Conservation (phyloP, 202 grass and related monocot genomes). For the Sporobolus alterniflorus region DNA sequence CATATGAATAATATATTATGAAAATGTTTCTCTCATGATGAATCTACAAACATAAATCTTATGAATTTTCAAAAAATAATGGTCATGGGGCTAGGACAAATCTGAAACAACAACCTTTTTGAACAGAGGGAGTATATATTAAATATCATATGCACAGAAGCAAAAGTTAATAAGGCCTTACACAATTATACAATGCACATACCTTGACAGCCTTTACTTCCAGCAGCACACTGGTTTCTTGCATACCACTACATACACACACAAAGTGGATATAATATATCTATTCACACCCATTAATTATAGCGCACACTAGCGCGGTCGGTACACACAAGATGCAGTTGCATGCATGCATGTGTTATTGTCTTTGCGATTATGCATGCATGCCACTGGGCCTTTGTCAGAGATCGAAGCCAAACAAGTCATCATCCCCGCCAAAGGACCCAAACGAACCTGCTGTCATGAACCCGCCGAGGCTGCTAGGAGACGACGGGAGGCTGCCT, state of each 20-base stretch:
- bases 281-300: background rate
- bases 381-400: slow-evolving; percentile 2
- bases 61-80: too few species aligned
- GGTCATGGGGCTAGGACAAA: too few species aligned
- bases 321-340: background rate
- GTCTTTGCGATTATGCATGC: slow-evolving; percentile 8
- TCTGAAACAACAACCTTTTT: too few species aligned
- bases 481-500: slow-evolving; percentile 48
- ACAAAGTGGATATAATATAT: slow-evolving; percentile 1
- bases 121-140: background rate
- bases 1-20: too few species aligned
- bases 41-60: too few species aligned
- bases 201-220: background rate
- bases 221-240: background rate
- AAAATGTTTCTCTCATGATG: too few species aligned
- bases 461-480: slow-evolving; percentile 50
- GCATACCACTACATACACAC: background rate
- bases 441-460: slow-evolving; percentile 38
- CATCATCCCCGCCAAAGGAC: slow-evolving; percentile 31
- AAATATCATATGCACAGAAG: background rate
- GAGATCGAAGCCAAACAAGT: slow-evolving; percentile 39
- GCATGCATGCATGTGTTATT: background rate
- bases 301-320: background rate
- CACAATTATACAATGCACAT: background rate
- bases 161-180: background rate